phyloP scores from a whole-genome alignment of 2,329 filamentous ascomycete genomes.

The Pestalotiopsis sp. region DNA sequence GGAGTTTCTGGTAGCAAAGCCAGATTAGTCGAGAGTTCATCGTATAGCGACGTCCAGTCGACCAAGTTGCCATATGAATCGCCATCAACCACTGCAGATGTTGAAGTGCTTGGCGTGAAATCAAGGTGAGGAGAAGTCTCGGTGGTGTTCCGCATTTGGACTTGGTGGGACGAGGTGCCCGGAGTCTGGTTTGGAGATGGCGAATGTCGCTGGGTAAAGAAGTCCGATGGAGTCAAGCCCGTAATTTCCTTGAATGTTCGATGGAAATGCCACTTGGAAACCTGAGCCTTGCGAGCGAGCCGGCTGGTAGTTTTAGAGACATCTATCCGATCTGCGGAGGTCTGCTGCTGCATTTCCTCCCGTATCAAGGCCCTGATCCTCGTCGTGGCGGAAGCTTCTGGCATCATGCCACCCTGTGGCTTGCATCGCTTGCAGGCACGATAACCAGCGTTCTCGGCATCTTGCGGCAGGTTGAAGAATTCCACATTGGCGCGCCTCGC shows the following conservation, averaged over 20 bases:
- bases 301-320: neutral
- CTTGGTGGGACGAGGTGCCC: neutral
- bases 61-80: neutral
- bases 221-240: neutral
- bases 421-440: slow-evolving; percentile 24
- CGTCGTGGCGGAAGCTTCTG: neutral
- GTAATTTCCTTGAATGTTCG: slow-evolving; percentile 10
- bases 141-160: neutral
- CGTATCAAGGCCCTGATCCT: slow-evolving; percentile 4
- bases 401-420: slow-evolving; percentile 16
- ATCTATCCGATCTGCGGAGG: neutral
- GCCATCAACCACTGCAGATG: neutral
- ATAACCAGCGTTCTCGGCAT: slow-evolving; percentile 42
- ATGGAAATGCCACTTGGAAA: slow-evolving; percentile 15
- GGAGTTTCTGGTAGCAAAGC: neutral
- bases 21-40: neutral
- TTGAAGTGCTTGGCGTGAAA: neutral
- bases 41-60: neutral
- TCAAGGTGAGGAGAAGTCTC: neutral
- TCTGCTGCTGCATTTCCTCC: neutral
- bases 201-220: neutral
- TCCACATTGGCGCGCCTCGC: slow-evolving; percentile 62
- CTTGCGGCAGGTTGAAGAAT: slow-evolving; percentile 49
- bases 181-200: neutral
- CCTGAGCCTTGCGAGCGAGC: slow-evolving; percentile 1